phyloP scores from a whole-genome alignment of 106 monocot genomes.

The Platanthera guangdongensis region DNA sequence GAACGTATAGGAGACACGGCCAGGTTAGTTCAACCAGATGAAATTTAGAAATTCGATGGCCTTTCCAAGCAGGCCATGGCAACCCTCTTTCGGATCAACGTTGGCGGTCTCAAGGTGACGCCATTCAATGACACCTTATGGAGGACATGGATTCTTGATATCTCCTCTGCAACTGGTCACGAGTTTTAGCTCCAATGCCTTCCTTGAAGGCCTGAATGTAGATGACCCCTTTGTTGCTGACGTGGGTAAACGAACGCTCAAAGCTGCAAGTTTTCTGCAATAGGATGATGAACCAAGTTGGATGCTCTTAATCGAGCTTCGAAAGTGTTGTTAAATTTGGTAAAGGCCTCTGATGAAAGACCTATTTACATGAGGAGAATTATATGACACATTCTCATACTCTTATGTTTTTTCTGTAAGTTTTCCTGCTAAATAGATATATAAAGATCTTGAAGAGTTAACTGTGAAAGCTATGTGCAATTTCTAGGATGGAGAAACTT shows the following conservation, averaged over 20 bases:
- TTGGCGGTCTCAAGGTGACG: constrained; percentile 75
- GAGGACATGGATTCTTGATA: constrained; percentile 78
- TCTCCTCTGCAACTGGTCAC: too few relatives aligned
- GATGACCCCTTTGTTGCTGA: too few relatives aligned
- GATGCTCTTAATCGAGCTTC: too few relatives aligned
- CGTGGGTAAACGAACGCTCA: too few relatives aligned
- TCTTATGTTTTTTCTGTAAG: background rate
- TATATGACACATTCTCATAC: background rate
- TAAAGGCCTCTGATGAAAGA: too few relatives aligned
- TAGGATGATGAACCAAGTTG: too few relatives aligned
- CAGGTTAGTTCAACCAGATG: constrained; percentile 22
- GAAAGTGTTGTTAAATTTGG: too few relatives aligned
- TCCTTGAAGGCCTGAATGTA: constrained; percentile 55
- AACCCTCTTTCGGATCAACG: constrained; percentile 61
- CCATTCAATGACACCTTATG: constrained; percentile 85
- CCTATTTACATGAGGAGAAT: too few relatives aligned
- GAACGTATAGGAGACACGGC: constrained; percentile 47
- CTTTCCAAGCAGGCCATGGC: constrained; percentile 45
- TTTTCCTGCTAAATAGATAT: background rate
- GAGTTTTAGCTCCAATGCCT: too few relatives aligned
- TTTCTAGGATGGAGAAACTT: background rate
- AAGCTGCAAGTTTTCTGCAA: too few relatives aligned
- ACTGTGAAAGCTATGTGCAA: background rate
- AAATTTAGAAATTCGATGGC: constrained; percentile 20
- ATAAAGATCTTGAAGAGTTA: background rate